These are phyloP conservation scores for Mentha longifolia DNA, from an alignment of 257 asterid species.

Conservation along the genomic window DNA sequence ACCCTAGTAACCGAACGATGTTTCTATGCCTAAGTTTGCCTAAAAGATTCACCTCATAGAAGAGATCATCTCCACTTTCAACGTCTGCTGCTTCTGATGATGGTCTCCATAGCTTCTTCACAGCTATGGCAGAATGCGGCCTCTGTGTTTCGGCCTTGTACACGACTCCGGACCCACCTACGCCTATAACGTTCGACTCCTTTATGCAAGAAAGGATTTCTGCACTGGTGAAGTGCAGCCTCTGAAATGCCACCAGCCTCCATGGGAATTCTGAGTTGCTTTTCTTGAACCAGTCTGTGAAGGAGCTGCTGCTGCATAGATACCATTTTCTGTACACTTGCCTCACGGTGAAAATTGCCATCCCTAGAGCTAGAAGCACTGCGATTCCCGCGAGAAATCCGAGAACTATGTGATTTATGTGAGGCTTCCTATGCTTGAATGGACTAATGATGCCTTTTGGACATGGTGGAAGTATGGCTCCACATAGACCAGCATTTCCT, in stretches of 20 bases:
- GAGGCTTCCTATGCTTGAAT: constrained; percentile 40
- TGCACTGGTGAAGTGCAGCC: constrained; percentile 63
- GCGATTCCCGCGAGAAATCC: constrained; percentile 57
- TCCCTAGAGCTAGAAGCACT: constrained; percentile 40
- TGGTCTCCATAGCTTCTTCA: constrained; percentile 67
- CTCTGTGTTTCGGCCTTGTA: constrained; percentile 67
- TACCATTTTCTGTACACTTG: constrained; percentile 63
- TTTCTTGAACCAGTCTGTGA: constrained; percentile 56
- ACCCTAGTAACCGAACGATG: constrained; percentile 69
- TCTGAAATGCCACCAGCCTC: constrained; percentile 79
- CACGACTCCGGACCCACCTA: constrained; percentile 74
- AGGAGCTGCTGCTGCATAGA: constrained; percentile 53
- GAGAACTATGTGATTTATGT: constrained; percentile 45
- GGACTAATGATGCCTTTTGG: constrained; percentile 33
- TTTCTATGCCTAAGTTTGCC: constrained; percentile 81
- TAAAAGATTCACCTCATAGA: constrained; percentile 64
- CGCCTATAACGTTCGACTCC: constrained; percentile 74
- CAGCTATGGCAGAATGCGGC: constrained; percentile 61
- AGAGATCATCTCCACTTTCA: constrained; percentile 67
- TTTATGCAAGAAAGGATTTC: constrained; percentile 65
- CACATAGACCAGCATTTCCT: constrained; percentile 78
- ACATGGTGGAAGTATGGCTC: constrained; percentile 72
- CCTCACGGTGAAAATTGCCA: constrained; percentile 46
- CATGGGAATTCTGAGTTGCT: constrained; percentile 73
- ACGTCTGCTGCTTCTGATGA: constrained; percentile 53